Base-by-base conservation (phyloP, 2,329 filamentous ascomycete genomes). In the Gremmenia infestans region DNA sequence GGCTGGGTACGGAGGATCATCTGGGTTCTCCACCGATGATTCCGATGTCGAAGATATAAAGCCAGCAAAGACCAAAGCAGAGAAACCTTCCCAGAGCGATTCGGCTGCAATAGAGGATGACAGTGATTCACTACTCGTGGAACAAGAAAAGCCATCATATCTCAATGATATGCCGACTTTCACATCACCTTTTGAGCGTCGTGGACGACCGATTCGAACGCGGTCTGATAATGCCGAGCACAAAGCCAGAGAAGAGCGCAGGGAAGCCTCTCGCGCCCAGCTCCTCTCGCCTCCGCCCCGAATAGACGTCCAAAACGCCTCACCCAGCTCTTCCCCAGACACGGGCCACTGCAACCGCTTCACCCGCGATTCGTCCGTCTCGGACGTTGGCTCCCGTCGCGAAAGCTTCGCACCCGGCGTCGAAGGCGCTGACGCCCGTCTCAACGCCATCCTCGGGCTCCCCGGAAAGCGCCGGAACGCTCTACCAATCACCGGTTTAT, bases 21-120 rank as follows among this genome's bases (percentile, higher is more conserved):
- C 74, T 67, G 48, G 76, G 70, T 53, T 76, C 71, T 48, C 73
- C 12, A 80, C 78, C 5, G 77, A 79, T 32, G 71, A 75, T 23
- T 76, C 73, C 3, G 76, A 78, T 53, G 69, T 69, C 3, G 78
- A 80, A 43, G 73, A 74, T 37, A 71, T 74, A n/a, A 71, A 70
- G 43, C 63, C 62, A 17, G 65, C 67, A 25, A 60, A 57, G 42
- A 71, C 72, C 11, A 68, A 75, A 71, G 51, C 71, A 60, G 50
- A 67, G 60, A 52, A 68, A 70, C 57, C 74, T 71, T 63, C 72
- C 73, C 57, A 72, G 71, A 36, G 71, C 70, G 43, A 75, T 75
- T 58, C 69, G 47, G 45, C 54, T 28, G 60, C 54, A 14, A 47
- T 47, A 11, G 22, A 39, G 4, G 43, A 52, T 15, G 59, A 67